Percentiles rank a stretch among this genome's conserved stretches.
Conservation (phyloP, 2,329 filamentous ascomycete genomes). For the Penicillium sp. region DNA sequence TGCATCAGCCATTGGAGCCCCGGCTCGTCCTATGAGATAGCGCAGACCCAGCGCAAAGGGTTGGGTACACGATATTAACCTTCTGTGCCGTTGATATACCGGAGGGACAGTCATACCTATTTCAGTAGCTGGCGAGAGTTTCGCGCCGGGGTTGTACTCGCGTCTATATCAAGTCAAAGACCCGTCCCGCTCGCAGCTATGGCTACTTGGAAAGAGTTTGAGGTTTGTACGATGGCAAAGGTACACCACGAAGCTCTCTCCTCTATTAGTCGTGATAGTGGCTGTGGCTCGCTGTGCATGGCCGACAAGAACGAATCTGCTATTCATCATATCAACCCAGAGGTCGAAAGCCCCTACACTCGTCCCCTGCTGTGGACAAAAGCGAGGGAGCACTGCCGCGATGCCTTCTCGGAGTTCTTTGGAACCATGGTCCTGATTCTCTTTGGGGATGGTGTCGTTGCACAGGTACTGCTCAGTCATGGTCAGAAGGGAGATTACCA, state of each 20-base stretch:
- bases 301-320: slow-evolving; percentile 18
- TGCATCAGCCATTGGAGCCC: slow-evolving; percentile 15
- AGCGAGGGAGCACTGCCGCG: slow-evolving; percentile 51
- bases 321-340: slow-evolving; percentile 15
- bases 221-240: slow-evolving; percentile 16
- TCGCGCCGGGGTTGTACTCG: neutral
- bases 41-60: neutral
- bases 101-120: neutral
- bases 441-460: slow-evolving; percentile 50
- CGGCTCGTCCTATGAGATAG: neutral
- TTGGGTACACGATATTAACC: slow-evolving; percentile 18
- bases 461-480: slow-evolving; percentile 59
- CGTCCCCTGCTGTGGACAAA: slow-evolving; percentile 50
- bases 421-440: slow-evolving; percentile 60
- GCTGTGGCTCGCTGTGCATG: slow-evolving; percentile 19
- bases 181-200: slow-evolving; percentile 3
- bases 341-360: slow-evolving; percentile 4
- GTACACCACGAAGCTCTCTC: slow-evolving; percentile 15
- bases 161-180: slow-evolving; percentile 10
- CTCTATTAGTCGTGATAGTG: slow-evolving; percentile 15
- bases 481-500: slow-evolving; percentile 48
- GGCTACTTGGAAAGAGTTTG: slow-evolving; percentile 9
- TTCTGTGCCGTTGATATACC: slow-evolving; percentile 17
- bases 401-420: slow-evolving; percentile 56
- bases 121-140: neutral